Evolutionary conservation across 2,329 filamentous ascomycete genomes (phyloP), one percentile per base, ranked within the genome.

Genomic region (Stachybotrys elegans): DNA sequence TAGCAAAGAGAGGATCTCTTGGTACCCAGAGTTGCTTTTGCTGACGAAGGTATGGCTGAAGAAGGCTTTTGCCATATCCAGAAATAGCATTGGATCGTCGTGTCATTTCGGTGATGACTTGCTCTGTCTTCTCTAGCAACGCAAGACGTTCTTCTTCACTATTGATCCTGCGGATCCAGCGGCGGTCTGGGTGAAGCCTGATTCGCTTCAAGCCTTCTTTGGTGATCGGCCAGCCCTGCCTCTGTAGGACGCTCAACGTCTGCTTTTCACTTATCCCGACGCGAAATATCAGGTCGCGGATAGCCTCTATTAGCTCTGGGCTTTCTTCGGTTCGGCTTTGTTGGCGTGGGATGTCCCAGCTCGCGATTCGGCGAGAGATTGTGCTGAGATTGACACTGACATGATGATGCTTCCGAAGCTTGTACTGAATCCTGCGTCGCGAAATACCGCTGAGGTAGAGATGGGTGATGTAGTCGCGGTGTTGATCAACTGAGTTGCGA

Each of bases 101-200:
- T 40, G 22, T 46, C 17, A 46, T 46, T 25, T 46, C 40, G 34
- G 43, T 46, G 25, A 46, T 46, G 22, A 34, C 44, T 40, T 46
- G 9, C 44, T 46, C 44, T 22, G 34, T 43, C 32, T 43, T 46
- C 35, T 43, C 34, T 9, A 46, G 23, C 22, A 46, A 34, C 34
- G 34, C 32, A 40, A 46, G 44, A 43, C 35, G 35, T n/a, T 37
- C 35, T 21, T 37, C 35, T 6, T 37, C 35, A 21, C 35, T 37
- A 22, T 37, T 37, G 35, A 37, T 22, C 17, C 35, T 37, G 35
- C 35, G 35, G 6, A 37, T 35, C 32, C 32, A 43, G 42, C 32
- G 32, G 19, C 42, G 32, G 32, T 43, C 42, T 34, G 21, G 31
- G 31, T 43, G 32, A 38, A 38, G 32, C 32, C 42, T 43, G 20